Evolutionary conservation across 192 early-diverging fungal genomes (phyloP).

Genomic region (Mortierella claussenii): DNA sequence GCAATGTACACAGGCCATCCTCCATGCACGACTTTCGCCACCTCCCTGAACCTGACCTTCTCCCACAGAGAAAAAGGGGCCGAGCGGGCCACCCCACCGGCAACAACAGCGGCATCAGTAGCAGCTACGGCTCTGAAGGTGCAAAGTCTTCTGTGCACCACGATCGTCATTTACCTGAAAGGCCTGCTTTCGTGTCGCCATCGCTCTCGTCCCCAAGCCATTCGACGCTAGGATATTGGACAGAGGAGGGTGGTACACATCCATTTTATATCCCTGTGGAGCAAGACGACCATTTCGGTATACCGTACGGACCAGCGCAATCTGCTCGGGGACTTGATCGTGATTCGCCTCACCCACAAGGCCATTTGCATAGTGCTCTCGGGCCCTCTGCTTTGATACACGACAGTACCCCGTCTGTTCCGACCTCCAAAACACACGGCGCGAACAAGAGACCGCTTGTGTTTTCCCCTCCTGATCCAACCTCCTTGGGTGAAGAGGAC

Average conservation of each 20-base stretch:
- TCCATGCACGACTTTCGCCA: neutral
- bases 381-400: conserved; percentile 6
- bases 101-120: neutral
- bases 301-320: neutral
- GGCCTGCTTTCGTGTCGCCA: neutral
- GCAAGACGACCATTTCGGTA: neutral
- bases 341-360: neutral
- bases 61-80: conserved; percentile 24
- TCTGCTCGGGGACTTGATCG: neutral
- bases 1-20: neutral
- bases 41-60: neutral
- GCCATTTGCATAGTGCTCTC: neutral
- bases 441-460: conserved; percentile 22
- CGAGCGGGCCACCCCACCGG: conserved; percentile 1
- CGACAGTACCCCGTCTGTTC: neutral
- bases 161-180: neutral
- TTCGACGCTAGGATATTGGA: neutral
- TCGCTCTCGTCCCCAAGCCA: neutral
- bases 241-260: neutral
- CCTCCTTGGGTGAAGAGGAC: neutral
- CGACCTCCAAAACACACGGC: neutral
- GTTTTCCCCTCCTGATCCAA: conserved; percentile 1
- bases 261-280: neutral
- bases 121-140: neutral
- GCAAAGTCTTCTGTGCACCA: neutral